Evolutionary conservation across 2,329 filamentous ascomycete genomes (phyloP), one percentile per base, ranked within the genome.

Genomic region (Cytospora leucostoma): DNA sequence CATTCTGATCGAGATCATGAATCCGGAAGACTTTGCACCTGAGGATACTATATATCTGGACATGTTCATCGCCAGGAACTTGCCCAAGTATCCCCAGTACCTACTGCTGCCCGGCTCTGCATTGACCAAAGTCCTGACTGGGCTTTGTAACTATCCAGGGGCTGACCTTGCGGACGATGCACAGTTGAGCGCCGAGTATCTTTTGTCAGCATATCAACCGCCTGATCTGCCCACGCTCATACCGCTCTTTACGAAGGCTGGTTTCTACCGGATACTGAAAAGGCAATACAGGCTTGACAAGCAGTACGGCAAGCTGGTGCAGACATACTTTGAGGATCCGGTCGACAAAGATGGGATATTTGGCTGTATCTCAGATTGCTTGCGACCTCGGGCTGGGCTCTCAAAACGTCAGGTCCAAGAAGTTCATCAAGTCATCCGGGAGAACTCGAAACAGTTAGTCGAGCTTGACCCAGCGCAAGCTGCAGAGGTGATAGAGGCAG

Each of bases 81-180:
- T 99, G 56, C 92, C 96, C 4, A 99, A 99, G 74, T 99, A 97
- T 71, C 93, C 93, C 1, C 94, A 98, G 73, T 97, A 97, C 71
- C 88, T 99, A 57, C 84, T 98, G 12, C 86, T 99, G 54, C 91
- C 94, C 0, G 95, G 93, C 19, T 93, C 91, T 2, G 90, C 91
- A 1, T 81, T 99, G 0, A 91, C 93, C 64, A 88, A 88, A 64
- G 88, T 97, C 11, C 82, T 99, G 33, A 81, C 86, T 44, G 90
- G 93, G 2, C 82, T 99, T 5, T 99, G 95, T 78, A 85, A 88
- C 65, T 97, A 93, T 69, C 93, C 93, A 0, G 88, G 88, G 3
- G 80, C 84, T 12, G 90, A 94, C 65, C 83, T 98, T 70, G 88
- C 89, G 4, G 94, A 97, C 60, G 95, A 99, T 75, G 96, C 94